These are phyloP conservation scores for Trichosporon ovoides DNA, from an alignment of 1,284 basidiomycete species.

Conservation along the genomic window DNA sequence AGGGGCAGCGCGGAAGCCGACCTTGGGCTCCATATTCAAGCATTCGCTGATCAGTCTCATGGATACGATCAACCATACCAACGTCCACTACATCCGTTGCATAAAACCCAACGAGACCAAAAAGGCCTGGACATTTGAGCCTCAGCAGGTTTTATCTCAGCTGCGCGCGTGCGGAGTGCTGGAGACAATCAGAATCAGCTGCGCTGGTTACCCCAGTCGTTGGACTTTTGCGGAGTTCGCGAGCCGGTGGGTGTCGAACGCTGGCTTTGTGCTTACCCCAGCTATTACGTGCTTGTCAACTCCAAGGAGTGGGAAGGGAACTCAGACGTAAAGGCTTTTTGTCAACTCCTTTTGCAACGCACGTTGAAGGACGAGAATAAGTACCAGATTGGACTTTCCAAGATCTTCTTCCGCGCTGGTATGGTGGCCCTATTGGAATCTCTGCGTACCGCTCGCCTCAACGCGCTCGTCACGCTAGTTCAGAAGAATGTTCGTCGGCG, in stretches of 20 bases:
- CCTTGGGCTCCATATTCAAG: slow-evolving; percentile 98
- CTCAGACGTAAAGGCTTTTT: slow-evolving; percentile 74
- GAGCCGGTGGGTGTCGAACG: slow-evolving; percentile 64
- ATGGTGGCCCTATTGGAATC: slow-evolving; percentile 98
- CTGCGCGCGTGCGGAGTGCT: slow-evolving; percentile 97
- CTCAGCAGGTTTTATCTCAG: slow-evolving; percentile 92
- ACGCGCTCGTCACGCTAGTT: slow-evolving; percentile 84
- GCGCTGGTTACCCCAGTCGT: slow-evolving; percentile 96
- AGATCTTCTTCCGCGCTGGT: slow-evolving; percentile 99
- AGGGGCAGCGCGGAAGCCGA: slow-evolving; percentile 79
- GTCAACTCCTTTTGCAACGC: slow-evolving; percentile 73
- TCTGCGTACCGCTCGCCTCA: slow-evolving; percentile 77
- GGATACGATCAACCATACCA: slow-evolving; percentile 95
- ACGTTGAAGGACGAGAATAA: slow-evolving; percentile 91
- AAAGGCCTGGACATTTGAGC: slow-evolving; percentile 92
- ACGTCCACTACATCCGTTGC: slow-evolving; percentile 98
- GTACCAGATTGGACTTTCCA: slow-evolving; percentile 93
- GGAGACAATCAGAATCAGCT: slow-evolving; percentile 98
- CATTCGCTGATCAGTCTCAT: slow-evolving; percentile 87
- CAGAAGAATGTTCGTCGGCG: slow-evolving; percentile 93
- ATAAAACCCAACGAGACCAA: slow-evolving; percentile 99
- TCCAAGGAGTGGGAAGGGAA: slow-evolving; percentile 72
- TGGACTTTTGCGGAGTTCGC: slow-evolving; percentile 99
- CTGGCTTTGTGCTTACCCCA: slow-evolving; percentile 37
- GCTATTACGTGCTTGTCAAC: slow-evolving; percentile 93